These are phyloP conservation scores for Telfairia occidentalis DNA, from an alignment of 331 rosid species.

Conservation along the genomic window DNA sequence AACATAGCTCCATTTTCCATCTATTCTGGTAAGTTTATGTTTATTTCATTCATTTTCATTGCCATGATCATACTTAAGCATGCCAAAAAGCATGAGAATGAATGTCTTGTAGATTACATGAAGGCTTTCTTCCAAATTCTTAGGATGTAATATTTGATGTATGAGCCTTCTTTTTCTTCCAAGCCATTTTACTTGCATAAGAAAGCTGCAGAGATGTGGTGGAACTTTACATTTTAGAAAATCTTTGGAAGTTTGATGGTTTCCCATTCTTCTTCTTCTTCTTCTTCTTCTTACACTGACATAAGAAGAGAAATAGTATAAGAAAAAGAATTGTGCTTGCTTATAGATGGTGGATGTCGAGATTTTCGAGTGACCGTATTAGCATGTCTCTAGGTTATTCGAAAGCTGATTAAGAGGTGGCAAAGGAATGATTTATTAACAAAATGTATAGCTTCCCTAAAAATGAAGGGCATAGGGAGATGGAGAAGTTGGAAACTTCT, in stretches of 20 bases:
- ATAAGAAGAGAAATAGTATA: no score
- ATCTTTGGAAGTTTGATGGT: neutral
- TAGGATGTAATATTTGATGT: neutral
- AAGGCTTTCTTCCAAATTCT: neutral
- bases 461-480: neutral
- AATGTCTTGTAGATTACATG: neutral
- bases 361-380: neutral
- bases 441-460: neutral
- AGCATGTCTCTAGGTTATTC: neutral
- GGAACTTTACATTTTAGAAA: neutral
- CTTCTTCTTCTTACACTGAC: no score
- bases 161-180: neutral
- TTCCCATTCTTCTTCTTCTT: neutral
- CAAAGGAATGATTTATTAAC: neutral
- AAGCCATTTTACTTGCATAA: neutral
- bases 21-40: slow-evolving; percentile 48
- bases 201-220: neutral
- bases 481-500: neutral
- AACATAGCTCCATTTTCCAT: slow-evolving; percentile 45
- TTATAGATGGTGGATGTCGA: neutral
- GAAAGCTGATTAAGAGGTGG: neutral
- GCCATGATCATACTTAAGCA: neutral
- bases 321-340: no score
- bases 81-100: neutral
- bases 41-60: neutral